Conservation (phyloP, 2,329 filamentous ascomycete genomes). For the Xylaria sp. region DNA sequence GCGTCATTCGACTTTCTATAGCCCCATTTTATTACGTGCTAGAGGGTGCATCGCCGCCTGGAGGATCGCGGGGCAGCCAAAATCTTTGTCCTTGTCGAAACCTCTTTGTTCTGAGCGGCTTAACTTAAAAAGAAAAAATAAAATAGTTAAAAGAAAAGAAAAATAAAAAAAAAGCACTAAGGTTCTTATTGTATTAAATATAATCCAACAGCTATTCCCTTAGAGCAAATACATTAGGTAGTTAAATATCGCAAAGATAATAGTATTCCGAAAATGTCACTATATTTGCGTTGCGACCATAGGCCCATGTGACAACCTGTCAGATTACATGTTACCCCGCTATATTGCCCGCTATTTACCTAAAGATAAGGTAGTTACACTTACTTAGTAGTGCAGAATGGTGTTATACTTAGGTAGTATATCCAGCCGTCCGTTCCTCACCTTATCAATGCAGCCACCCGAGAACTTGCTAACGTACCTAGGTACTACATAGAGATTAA, state of each 20-base stretch:
- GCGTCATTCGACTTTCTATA: slow-evolving; percentile 29
- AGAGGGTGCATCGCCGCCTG: slow-evolving; percentile 13
- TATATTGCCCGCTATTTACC: neutral
- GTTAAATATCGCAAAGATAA: too few species aligned
- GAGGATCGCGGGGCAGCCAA: slow-evolving; percentile 3
- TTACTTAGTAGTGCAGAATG: too few species aligned
- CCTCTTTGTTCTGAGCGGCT: neutral
- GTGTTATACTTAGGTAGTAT: too few species aligned
- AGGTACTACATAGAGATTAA: too few species aligned
- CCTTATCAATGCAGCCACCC: too few species aligned
- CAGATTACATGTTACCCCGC: neutral
- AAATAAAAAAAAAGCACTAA: too few species aligned
- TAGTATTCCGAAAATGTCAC: too few species aligned
- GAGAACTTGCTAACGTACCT: too few species aligned
- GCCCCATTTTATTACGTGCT: slow-evolving; percentile 12
- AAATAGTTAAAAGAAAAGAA: neutral
- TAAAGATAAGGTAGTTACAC: neutral
- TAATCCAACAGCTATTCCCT: neutral
- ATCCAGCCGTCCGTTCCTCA: too few species aligned
- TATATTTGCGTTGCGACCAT: neutral
- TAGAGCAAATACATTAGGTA: too few species aligned
- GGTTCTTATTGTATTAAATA: too few species aligned
- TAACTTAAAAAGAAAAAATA: neutral
- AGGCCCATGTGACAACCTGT: neutral
- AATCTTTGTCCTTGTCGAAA: neutral